A percentile compares a stretch with the other conserved stretches of the same genome.
Evolutionary conservation across 306 rosid genomes (phyloP).

Genomic region (Vigna nakashimae): DNA sequence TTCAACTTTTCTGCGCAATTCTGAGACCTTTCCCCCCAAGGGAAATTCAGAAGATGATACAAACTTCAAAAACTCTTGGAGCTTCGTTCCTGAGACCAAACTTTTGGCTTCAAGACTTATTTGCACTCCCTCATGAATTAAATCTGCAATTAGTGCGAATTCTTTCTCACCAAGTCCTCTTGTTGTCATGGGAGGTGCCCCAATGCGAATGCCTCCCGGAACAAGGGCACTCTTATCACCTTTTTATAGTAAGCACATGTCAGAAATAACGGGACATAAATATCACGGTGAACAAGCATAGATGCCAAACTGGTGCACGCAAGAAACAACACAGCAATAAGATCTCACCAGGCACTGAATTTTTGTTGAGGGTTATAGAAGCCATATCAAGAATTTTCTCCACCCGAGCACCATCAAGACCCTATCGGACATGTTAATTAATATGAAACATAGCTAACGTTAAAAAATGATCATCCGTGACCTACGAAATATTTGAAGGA

Average conservation of each 20-base stretch:
- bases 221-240: conserved; percentile 93
- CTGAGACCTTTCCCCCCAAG: conserved; percentile 53
- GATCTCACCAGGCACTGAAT: conserved; percentile 86
- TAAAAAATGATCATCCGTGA: conserved; percentile 7
- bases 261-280: conserved; percentile 26
- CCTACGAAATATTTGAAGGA: not conserved
- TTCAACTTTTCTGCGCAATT: conserved; percentile 78
- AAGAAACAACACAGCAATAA: not conserved
- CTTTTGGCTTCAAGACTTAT: conserved; percentile 73
- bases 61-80: conserved; percentile 80
- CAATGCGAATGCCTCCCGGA: conserved; percentile 97
- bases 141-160: conserved; percentile 72
- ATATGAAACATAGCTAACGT: conserved; percentile 23
- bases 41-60: conserved; percentile 72
- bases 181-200: conserved; percentile 97
- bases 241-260: conserved; percentile 39
- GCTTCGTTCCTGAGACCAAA: conserved; percentile 72
- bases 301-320: not conserved
- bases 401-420: conserved; percentile 92
- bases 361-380: conserved; percentile 91
- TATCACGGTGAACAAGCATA: conserved; percentile 24
- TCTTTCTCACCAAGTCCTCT: conserved; percentile 85
- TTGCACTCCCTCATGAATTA: conserved; percentile 86
- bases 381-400: conserved; percentile 98
- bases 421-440: conserved; percentile 55